A percentile compares a stretch with the other conserved stretches of the same genome.
These are phyloP conservation scores for Capsicum chinense DNA, from an alignment of 257 asterid species.

Conservation along the genomic window DNA sequence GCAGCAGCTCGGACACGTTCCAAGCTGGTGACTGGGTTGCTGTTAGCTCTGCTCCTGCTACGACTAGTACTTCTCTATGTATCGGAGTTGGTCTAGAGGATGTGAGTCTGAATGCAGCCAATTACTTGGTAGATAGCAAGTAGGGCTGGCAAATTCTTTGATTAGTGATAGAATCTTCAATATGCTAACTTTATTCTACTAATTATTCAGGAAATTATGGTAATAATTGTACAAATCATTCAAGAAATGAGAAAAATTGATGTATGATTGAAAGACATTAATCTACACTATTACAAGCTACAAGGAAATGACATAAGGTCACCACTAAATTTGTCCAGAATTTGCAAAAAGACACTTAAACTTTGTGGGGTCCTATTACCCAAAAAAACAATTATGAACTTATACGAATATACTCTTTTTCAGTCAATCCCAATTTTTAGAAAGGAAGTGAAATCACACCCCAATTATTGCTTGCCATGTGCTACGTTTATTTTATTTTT, in stretches of 20 bases:
- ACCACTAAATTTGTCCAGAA: no score
- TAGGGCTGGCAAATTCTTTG: slow-evolving; percentile 44
- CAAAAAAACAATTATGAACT: no score
- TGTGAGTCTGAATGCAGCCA: slow-evolving; percentile 62
- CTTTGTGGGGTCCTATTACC: no score
- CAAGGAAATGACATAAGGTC: background rate
- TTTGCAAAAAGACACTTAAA: no score
- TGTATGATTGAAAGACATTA: no score
- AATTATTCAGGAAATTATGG: background rate
- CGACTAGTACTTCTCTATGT: slow-evolving; percentile 46
- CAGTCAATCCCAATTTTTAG: no score
- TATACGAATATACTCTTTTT: no score
- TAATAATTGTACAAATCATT: background rate
- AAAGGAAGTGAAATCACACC: no score
- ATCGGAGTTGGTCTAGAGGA: slow-evolving; percentile 74
- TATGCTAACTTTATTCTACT: background rate
- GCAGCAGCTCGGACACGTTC: background rate
- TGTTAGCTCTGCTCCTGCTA: background rate
- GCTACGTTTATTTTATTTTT: no score
- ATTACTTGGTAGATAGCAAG: slow-evolving; percentile 43
- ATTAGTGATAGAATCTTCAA: background rate
- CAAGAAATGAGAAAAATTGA: background rate
- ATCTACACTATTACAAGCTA: background rate
- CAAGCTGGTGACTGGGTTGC: background rate
- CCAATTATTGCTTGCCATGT: no score